Evolutionary conservation across 495 filamentous ascomycete species (phyloP).

Genomic region (Rusavskia elegans): DNA sequence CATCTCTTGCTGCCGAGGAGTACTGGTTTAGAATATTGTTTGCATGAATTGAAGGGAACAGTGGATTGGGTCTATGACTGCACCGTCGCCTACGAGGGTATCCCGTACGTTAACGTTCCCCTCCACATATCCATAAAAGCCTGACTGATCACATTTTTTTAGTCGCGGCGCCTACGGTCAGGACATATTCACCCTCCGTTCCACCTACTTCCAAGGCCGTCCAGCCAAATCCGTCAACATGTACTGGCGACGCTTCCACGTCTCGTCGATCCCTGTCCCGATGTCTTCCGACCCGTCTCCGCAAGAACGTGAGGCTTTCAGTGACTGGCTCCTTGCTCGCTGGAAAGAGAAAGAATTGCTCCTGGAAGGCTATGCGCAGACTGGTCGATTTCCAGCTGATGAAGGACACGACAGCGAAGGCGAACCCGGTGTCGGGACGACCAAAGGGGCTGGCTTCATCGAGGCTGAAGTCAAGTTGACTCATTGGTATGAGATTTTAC

Average conservation of each 20-base stretch:
- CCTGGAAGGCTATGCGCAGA: conserved; percentile 39
- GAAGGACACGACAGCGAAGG: conserved; percentile 26
- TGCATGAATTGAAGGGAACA: conserved; percentile 42
- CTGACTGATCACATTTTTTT: conserved; percentile 4
- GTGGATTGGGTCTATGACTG: conserved; percentile 56
- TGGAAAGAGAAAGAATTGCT: conserved; percentile 51
- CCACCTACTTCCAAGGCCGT: conserved; percentile 47
- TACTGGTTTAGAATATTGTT: conserved; percentile 47
- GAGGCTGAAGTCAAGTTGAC: conserved; percentile 39
- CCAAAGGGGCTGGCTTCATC: conserved; percentile 32
- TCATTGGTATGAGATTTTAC: conserved; percentile 36
- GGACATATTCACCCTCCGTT: conserved; percentile 49
- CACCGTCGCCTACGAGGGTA: conserved; percentile 52
- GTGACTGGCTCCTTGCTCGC: conserved; percentile 38
- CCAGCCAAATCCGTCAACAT: conserved; percentile 55
- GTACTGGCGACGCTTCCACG: conserved; percentile 48
- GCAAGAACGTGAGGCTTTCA: conserved; percentile 28
- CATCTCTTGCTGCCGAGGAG: conserved; percentile 46
- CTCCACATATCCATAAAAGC: background rate
- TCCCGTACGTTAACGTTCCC: conserved; percentile 33
- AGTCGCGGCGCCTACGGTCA: conserved; percentile 46
- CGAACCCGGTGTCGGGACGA: conserved; percentile 17
- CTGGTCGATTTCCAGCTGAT: conserved; percentile 45
- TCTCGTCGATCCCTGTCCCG: conserved; percentile 38
- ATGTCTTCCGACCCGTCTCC: conserved; percentile 23